Percentiles rank a stretch among this genome's conserved stretches.
phyloP scores from a whole-genome alignment of 176 grass and related monocot species.

The Olyra latifolia region DNA sequence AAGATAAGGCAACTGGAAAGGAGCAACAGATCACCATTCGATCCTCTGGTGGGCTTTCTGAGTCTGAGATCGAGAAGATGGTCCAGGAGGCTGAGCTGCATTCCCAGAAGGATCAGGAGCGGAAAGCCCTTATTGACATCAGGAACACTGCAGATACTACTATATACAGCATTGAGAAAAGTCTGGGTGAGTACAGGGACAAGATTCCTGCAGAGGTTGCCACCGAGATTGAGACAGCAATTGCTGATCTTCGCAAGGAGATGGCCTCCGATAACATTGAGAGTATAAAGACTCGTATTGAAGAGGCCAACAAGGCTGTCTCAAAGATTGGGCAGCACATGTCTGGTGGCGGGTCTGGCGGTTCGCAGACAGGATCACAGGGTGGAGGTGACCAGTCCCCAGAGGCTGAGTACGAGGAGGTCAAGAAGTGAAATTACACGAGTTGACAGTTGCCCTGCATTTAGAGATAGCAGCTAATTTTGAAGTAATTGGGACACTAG shows the following conservation, averaged over 20 bases:
- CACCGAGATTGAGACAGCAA: conserved; percentile 42
- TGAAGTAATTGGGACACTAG: background rate
- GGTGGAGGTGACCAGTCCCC: conserved; percentile 25
- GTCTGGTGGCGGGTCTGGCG: conserved; percentile 19
- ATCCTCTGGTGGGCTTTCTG: conserved; percentile 45
- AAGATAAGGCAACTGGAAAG: conserved; percentile 47
- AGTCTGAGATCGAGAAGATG: conserved; percentile 50
- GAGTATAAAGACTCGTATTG: conserved; percentile 27
- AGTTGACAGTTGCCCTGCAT: background rate
- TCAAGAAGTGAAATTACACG: conserved; percentile 25
- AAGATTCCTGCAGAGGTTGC: conserved; percentile 41
- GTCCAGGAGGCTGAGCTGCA: conserved; percentile 44
- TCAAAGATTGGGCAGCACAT: conserved; percentile 46
- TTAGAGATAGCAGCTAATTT: conserved; percentile 3
- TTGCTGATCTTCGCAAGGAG: conserved; percentile 24
- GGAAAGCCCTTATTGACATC: conserved; percentile 43
- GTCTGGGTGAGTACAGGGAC: conserved; percentile 38
- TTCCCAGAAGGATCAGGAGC: conserved; percentile 49
- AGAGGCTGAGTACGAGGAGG: conserved; percentile 45
- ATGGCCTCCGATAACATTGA: conserved; percentile 37
- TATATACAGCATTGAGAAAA: conserved; percentile 47
- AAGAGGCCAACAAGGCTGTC: conserved; percentile 36
- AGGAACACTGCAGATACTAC: conserved; percentile 44
- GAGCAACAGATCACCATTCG: conserved; percentile 50
- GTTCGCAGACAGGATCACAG: conserved; percentile 11